Evolutionary conservation across 129 eudicot species (phyloP), one percentile per base, ranked within the genome.

Genomic region (Flaveria ramosissima): DNA sequence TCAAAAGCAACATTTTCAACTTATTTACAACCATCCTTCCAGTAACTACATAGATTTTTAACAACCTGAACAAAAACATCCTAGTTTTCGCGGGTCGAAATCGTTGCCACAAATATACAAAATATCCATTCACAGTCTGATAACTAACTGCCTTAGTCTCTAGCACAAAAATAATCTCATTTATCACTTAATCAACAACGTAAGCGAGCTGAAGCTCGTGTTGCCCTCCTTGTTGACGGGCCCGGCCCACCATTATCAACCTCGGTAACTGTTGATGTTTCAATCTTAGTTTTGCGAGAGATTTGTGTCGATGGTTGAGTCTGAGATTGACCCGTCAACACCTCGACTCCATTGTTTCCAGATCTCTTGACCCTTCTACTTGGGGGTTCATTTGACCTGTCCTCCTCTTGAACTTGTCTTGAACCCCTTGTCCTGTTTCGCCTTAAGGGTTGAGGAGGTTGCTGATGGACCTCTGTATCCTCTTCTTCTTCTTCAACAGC

Each of bases 181-280:
- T 72, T 23, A 48, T 26, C 57, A 73, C 16, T 16, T 65, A 39
- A 67, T 73, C 70, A 73, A 27, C 56, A 39, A 7, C 74, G 77
- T 55, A 81, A 63, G 45, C 91, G 84, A 11, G 86, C 48, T 65
- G 94, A 86, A 9, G 80, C 80, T 60, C 94, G 68, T 14, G 94
- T 86, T 36, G 67, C 56, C 75, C 88, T 84, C 82, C 81, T 86
- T 36, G 80, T 52, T 10, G 81, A 59, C 10, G 87, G 82, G 67
- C 82, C 80, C 4, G 73, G 26, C 23, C 75, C 83, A 52, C 21
- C 72, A 39, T 45, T 42, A 26, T 81, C 85, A 70, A 43, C 52
- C 16, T 81, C 78, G 1, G 24, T 73, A 53, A 21, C 75, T 20
- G 42, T 21, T 67, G 68, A 21, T 62, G 36, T 65, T 82, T 81